Evolutionary conservation across 257 asterid species (phyloP).

Genomic region (Apocynum venetum): DNA sequence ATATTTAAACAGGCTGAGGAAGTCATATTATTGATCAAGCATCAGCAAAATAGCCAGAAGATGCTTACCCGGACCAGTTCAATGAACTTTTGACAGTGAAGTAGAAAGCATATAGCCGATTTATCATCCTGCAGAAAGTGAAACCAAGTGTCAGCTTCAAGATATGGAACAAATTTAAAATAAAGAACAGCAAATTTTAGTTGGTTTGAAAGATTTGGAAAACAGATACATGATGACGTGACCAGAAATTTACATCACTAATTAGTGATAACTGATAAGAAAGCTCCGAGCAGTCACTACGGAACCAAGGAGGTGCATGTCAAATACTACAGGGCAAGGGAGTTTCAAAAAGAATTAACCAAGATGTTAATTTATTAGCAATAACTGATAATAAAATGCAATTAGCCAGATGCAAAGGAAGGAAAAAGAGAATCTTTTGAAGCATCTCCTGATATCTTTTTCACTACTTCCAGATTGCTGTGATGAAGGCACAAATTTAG

Average conservation of each 20-base stretch:
- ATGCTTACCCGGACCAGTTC: slow-evolving; percentile 81
- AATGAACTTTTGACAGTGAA: slow-evolving; percentile 80
- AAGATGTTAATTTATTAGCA: neutral
- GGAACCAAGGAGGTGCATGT: neutral
- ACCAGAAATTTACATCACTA: neutral
- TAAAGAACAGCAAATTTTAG: neutral
- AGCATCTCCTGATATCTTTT: neutral
- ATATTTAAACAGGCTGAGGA: no score
- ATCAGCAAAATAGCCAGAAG: neutral
- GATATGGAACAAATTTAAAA: neutral
- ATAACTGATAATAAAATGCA: neutral
- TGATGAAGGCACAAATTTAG: neutral
- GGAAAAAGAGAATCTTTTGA: neutral
- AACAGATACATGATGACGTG: neutral
- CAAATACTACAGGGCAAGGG: neutral
- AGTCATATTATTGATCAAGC: neutral
- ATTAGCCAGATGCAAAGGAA: neutral
- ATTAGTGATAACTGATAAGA: no score
- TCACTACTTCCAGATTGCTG: neutral
- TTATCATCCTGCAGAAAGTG: slow-evolving; percentile 58
- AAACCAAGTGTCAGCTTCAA: slow-evolving; percentile 14
- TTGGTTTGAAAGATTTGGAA: neutral
- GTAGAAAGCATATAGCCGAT: slow-evolving; percentile 71
- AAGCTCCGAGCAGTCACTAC: neutral
- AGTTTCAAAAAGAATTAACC: neutral